phyloP scores from a whole-genome alignment of 768 basidiomycete species.

The Tephrocybe sp. region DNA sequence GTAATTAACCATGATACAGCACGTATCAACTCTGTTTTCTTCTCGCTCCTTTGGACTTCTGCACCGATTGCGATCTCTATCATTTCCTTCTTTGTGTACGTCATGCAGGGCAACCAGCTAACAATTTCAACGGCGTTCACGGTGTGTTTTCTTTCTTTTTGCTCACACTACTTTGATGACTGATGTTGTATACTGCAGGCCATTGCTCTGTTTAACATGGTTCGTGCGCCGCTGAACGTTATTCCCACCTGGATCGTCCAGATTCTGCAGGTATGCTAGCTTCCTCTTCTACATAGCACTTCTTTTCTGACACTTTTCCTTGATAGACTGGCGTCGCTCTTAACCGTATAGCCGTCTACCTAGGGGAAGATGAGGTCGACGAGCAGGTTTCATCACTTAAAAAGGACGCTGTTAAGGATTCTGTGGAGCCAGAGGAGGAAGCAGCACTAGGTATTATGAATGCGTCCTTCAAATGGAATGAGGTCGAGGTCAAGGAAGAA shows the following conservation, averaged over 20 bases:
- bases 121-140: slow-evolving; percentile 85
- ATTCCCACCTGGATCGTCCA: slow-evolving; percentile 81
- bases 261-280: slow-evolving; percentile 51
- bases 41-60: slow-evolving; percentile 67
- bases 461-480: slow-evolving; percentile 63
- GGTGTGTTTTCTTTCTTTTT: slow-evolving; percentile 31
- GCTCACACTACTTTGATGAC: neutral
- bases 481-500: slow-evolving; percentile 30
- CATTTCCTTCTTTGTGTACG: slow-evolving; percentile 72
- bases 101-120: slow-evolving; percentile 69
- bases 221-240: slow-evolving; percentile 73
- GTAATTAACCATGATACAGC: slow-evolving; percentile 24
- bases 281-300: neutral
- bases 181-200: slow-evolving; percentile 34
- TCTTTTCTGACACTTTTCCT: neutral
- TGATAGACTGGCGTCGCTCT: slow-evolving; percentile 58
- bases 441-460: slow-evolving; percentile 54
- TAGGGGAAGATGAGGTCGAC: slow-evolving; percentile 68
- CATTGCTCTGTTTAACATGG: slow-evolving; percentile 83
- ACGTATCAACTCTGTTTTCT: slow-evolving; percentile 69
- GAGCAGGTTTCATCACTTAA: slow-evolving; percentile 68
- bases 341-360: slow-evolving; percentile 63
- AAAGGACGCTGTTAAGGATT: slow-evolving; percentile 22
- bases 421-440: slow-evolving; percentile 22
- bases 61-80: slow-evolving; percentile 82